Conservation (phyloP, 2,329 filamentous ascomycete species). For the Fusarium oxysporum region DNA sequence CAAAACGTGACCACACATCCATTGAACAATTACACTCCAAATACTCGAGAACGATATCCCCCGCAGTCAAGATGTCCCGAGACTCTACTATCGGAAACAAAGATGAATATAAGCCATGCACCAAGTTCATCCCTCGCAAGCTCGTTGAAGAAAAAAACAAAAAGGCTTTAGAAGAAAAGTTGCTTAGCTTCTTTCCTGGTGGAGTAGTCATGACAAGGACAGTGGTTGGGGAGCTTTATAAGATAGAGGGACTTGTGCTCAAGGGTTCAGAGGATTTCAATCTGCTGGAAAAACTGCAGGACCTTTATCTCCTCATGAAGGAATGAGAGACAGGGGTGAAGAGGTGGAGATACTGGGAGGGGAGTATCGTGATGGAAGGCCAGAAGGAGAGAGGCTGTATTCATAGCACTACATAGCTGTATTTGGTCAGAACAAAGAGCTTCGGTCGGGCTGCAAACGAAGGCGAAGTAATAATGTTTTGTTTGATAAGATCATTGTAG, state of each 20-base stretch:
- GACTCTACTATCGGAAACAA: not conserved
- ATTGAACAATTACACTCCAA: accelerated
- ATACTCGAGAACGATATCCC: accelerated
- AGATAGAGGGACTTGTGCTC: not conserved
- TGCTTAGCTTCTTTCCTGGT: not conserved
- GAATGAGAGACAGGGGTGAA: not conserved
- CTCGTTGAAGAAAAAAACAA: not conserved
- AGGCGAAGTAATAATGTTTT: accelerated
- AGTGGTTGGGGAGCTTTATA: not conserved
- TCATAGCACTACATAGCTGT: accelerated
- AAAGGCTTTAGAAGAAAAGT: not conserved
- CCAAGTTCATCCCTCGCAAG: accelerated
- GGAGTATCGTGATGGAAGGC: not conserved
- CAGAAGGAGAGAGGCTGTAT: not conserved
- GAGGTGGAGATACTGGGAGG: not conserved
- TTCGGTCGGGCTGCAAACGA: accelerated
- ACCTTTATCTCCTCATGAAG: not conserved
- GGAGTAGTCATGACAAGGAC: not conserved
- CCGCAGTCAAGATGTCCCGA: not conserved
- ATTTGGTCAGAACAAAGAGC: accelerated
- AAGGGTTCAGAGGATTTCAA: not conserved
- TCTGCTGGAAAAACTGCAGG: not conserved
- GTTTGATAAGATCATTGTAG: accelerated
- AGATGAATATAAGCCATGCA: not conserved
- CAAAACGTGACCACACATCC: not conserved